Percentiles rank a stretch among this genome's conserved stretches.
Evolutionary conservation across 208 protist genomes (phyloP).

Genomic region (Leishmania braziliensis): DNA sequence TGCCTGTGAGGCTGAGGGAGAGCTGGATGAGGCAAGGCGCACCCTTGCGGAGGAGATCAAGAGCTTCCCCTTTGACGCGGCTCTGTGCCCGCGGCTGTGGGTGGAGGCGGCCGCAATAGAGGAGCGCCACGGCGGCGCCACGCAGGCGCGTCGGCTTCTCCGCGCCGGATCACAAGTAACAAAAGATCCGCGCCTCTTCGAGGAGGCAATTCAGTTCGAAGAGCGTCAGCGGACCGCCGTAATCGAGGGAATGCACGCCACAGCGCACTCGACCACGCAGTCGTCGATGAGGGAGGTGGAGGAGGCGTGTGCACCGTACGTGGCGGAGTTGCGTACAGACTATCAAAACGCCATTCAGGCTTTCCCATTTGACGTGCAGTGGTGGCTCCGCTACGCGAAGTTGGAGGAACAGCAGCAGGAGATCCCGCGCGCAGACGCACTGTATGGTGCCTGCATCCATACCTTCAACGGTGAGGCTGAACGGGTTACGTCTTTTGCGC

Average conservation of each 20-base stretch:
- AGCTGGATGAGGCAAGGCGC: slow-evolving; percentile 44
- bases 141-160: slow-evolving; percentile 66
- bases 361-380: slow-evolving; percentile 56
- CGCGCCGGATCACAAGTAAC: slow-evolving; percentile 59
- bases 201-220: slow-evolving; percentile 45
- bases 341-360: slow-evolving; percentile 71
- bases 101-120: slow-evolving; percentile 78
- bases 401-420: slow-evolving; percentile 74
- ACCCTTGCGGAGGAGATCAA: slow-evolving; percentile 61
- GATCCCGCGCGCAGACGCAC: slow-evolving; percentile 52
- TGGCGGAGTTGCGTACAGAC: slow-evolving; percentile 31
- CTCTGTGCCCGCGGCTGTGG: slow-evolving; percentile 73
- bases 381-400: slow-evolving; percentile 77
- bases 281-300: slow-evolving; percentile 3
- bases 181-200: slow-evolving; percentile 42
- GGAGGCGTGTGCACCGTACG: slow-evolving; percentile 27
- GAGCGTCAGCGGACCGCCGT: slow-evolving; percentile 26
- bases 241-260: background rate
- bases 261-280: background rate
- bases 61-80: slow-evolving; percentile 72
- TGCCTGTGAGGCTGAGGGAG: slow-evolving; percentile 29
- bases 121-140: slow-evolving; percentile 52
- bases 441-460: slow-evolving; percentile 55
- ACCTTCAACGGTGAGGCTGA: slow-evolving; percentile 55
- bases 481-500: slow-evolving; percentile 45